A percentile compares a stretch with the other conserved stretches of the same genome.
phyloP scores from a whole-genome alignment of 495 filamentous ascomycete species.

The Penicillium paxilli region DNA sequence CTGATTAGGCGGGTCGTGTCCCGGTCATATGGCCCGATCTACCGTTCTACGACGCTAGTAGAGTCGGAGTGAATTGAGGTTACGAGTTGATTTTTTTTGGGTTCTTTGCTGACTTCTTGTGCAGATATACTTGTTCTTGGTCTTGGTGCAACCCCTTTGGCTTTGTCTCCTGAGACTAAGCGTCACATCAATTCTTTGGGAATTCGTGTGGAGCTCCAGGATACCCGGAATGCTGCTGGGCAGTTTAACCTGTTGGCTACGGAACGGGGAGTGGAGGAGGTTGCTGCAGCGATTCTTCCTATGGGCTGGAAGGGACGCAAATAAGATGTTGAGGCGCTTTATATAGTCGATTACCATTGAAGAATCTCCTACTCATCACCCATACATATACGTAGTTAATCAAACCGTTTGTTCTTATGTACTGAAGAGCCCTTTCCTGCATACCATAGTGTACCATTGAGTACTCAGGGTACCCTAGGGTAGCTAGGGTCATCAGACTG shows the following conservation, averaged over 20 bases:
- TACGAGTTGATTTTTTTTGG: background rate
- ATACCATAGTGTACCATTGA: too few species aligned
- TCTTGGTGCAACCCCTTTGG: slow-evolving; percentile 70
- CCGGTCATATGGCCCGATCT: background rate
- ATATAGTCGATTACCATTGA: too few species aligned
- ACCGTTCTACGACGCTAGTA: slow-evolving; percentile 1
- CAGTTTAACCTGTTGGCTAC: slow-evolving; percentile 87
- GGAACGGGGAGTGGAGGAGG: slow-evolving; percentile 73
- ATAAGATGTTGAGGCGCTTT: background rate
- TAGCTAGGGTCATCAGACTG: too few species aligned
- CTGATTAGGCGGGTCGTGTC: background rate
- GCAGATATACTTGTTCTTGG: slow-evolving; percentile 88
- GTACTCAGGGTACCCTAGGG: too few species aligned
- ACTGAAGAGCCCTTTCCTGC: too few species aligned
- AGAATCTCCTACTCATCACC: too few species aligned
- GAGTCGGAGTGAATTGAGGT: background rate
- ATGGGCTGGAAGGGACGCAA: slow-evolving; percentile 71
- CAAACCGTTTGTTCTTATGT: too few species aligned
- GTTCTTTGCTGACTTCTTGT: slow-evolving; percentile 16
- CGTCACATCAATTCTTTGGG: slow-evolving; percentile 72
- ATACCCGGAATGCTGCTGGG: slow-evolving; percentile 91
- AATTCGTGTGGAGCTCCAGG: slow-evolving; percentile 83
- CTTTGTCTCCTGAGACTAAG: slow-evolving; percentile 73
- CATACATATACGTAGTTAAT: too few species aligned
- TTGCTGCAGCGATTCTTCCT: slow-evolving; percentile 88